Evolutionary conservation across 768 basidiomycete species (phyloP), one percentile per base, ranked within the genome.

Genomic region (Fistulinella prunicolor): DNA sequence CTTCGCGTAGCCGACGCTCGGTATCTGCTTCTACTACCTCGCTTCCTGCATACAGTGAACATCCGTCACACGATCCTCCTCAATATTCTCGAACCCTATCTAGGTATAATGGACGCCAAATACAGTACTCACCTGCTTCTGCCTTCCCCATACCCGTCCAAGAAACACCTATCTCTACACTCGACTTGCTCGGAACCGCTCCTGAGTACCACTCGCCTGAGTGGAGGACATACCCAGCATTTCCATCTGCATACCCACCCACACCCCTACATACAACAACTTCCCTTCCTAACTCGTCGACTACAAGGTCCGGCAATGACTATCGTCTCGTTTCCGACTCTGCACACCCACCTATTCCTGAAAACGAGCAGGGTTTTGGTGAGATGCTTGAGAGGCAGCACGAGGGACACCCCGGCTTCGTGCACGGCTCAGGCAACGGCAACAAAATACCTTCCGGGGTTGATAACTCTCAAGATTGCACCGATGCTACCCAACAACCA

Each of bases 231-330:
- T 89, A 88, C 55, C 86, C 86, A 12, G 72, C 82, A 16, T 83
- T 88, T 44, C 87, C 87, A 24, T 81, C 87, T 5, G 87, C 87
- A 28, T 89, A 89, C 58, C 86, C 86, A 9, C 73, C 84, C 0
- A 87, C 84, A 13, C 86, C 85, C 10, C 55, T 80, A n/a, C 69
- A 69, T 19, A 64, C 66, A 16, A 64, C 72, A 3, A 57, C 70
- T 21, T 63, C 60, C 17, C 68, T 71, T 39, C 69, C 63, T 49
- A 42, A 38, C 9, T 60, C 47, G 17, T 42, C 54, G 16, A 49
- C 42, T 13, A 12, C 45, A 13, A 46, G 46, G 28, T 44, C 42
- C 20, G 42, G 47, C 29, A 21, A 19, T 19, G 42, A 50, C 21
- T 29, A 30, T 29, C 46, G 10, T 44, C 45, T 26, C 29, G 9